These are phyloP conservation scores for Fonsecaea erecta DNA, from an alignment of 2,329 filamentous ascomycete genomes.

Conservation along the genomic window DNA sequence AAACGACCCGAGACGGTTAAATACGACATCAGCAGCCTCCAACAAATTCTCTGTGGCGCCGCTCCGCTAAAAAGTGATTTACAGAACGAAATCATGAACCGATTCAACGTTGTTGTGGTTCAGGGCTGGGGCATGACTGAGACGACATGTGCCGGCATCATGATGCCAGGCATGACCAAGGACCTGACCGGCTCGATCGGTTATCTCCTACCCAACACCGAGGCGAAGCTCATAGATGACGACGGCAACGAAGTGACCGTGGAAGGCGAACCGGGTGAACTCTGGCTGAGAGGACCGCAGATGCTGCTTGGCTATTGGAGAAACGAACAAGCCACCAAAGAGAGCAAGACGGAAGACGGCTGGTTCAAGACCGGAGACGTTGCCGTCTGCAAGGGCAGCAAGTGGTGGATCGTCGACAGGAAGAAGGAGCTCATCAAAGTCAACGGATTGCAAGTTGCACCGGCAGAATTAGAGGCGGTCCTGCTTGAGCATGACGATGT, in stretches of 20 bases:
- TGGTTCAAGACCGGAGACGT: conserved; percentile 89
- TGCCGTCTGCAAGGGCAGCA: conserved; percentile 73
- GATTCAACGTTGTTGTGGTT: conserved; percentile 55
- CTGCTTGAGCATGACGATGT: conserved; percentile 52
- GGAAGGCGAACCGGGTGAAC: conserved; percentile 63
- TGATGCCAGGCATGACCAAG: conserved; percentile 47
- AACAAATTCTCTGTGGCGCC: conserved; percentile 58
- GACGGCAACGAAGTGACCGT: conserved; percentile 72
- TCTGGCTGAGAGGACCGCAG: conserved; percentile 49
- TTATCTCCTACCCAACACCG: conserved; percentile 47
- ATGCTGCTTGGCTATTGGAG: conserved; percentile 47
- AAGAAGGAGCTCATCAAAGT: conserved; percentile 64
- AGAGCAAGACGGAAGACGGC: conserved; percentile 64
- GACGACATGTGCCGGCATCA: conserved; percentile 49
- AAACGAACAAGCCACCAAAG: conserved; percentile 42
- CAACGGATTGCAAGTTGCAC: conserved; percentile 57
- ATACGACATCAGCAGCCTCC: conserved; percentile 61
- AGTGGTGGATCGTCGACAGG: conserved; percentile 82
- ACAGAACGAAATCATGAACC: conserved; percentile 57
- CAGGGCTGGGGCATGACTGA: conserved; percentile 64
- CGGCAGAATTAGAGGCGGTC: conserved; percentile 53
- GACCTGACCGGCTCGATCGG: conserved; percentile 59
- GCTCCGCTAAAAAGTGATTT: conserved; percentile 63
- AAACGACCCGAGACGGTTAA: conserved; percentile 61
- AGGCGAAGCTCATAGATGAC: conserved; percentile 64